Evolutionary conservation across 805 yeast species (phyloP).

Genomic region (Barnettozyma vustinii): DNA sequence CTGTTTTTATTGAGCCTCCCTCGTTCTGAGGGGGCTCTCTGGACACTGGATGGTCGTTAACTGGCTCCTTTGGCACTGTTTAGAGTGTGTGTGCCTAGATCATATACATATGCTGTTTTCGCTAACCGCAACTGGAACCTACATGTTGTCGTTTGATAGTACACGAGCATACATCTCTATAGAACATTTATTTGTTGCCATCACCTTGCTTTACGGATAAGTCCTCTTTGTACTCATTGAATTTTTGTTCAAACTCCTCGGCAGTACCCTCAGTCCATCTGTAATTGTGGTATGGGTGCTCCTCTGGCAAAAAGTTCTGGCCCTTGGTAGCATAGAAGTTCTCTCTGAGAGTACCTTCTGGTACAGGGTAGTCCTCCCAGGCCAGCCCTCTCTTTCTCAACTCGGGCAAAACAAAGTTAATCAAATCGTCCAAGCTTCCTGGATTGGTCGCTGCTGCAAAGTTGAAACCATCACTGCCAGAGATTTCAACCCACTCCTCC

Average conservation of each 20-base stretch:
- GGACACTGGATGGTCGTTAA: neutral
- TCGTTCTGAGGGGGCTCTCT: slow-evolving; percentile 5
- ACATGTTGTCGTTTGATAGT: slow-evolving; percentile 31
- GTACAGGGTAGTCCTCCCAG: slow-evolving; percentile 32
- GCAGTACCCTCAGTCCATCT: slow-evolving; percentile 24
- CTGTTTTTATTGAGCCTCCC: neutral
- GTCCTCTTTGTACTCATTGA: slow-evolving; percentile 5
- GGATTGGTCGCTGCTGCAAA: slow-evolving; percentile 33
- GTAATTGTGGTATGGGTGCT: slow-evolving; percentile 13
- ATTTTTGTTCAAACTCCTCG: slow-evolving; percentile 23
- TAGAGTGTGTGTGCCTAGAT: slow-evolving; percentile 11
- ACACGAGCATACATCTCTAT: slow-evolving; percentile 27
- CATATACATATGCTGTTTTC: slow-evolving; percentile 23
- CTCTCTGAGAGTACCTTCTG: slow-evolving; percentile 32
- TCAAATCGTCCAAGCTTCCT: slow-evolving; percentile 33
- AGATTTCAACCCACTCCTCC: slow-evolving; percentile 32
- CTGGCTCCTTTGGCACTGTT: slow-evolving; percentile 6
- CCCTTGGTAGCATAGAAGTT: slow-evolving; percentile 19
- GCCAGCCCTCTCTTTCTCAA: slow-evolving; percentile 29
- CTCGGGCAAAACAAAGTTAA: slow-evolving; percentile 32
- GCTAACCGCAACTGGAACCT: slow-evolving; percentile 30
- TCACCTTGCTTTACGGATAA: slow-evolving; percentile 4
- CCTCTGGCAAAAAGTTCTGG: slow-evolving; percentile 12
- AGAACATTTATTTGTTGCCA: neutral
- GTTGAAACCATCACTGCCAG: slow-evolving; percentile 40